These are phyloP conservation scores for Syncephalastrum racemosum DNA, from an alignment of 371 early-diverging fungal genomes.

Conservation along the genomic window DNA sequence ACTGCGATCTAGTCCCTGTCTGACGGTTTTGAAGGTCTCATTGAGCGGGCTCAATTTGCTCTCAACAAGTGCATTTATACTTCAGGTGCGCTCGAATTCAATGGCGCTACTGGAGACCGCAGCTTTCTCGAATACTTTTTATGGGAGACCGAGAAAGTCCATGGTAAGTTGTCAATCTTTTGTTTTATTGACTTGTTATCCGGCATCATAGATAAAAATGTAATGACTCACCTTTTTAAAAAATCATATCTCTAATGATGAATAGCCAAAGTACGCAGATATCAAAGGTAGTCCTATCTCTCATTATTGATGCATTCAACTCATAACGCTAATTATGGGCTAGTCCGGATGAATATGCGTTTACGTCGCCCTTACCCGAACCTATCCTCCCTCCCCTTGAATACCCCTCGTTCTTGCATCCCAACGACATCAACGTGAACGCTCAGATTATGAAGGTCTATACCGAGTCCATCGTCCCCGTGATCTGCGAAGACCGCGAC, in stretches of 20 bases:
- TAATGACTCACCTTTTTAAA: background rate
- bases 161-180: constrained; percentile 57
- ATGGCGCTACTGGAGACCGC: constrained; percentile 54
- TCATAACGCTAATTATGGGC: background rate
- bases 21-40: constrained; percentile 59
- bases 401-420: constrained; percentile 70
- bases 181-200: background rate
- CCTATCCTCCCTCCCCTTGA: constrained; percentile 85
- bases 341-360: constrained; percentile 96
- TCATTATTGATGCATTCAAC: background rate
- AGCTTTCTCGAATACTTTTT: constrained; percentile 90
- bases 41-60: constrained; percentile 92
- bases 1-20: background rate
- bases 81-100: constrained; percentile 64
- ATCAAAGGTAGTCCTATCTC: constrained; percentile 42
- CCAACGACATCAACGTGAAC: constrained; percentile 86
- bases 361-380: constrained; percentile 78
- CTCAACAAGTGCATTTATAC: constrained; percentile 78
- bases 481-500: constrained; percentile 63
- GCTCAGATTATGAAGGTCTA: constrained; percentile 78
- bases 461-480: constrained; percentile 68
- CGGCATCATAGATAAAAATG: background rate
- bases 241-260: background rate
- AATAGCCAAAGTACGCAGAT: constrained; percentile 86
- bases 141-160: constrained; percentile 88